Evolutionary conservation across 2,329 filamentous ascomycete species (phyloP), one percentile per base, ranked within the genome.

Genomic region (Alternaria gaisen): DNA sequence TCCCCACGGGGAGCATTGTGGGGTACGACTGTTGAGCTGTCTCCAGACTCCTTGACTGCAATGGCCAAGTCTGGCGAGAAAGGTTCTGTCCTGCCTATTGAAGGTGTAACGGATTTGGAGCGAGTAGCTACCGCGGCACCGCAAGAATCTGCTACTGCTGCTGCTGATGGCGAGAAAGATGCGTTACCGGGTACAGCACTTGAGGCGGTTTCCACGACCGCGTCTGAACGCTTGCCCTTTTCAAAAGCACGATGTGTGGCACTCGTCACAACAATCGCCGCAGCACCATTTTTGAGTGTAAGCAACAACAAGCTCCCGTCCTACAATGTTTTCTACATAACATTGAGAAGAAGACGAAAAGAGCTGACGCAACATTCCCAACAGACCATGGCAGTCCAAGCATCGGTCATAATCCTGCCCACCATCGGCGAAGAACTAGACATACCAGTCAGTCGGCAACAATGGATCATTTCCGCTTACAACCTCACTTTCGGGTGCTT

Each of bases 401-500:
- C 85, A 2, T 83, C 87, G 4, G 85, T 90, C 59, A 89, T 90
- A 61, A 85, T 89, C 51, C 79, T 90, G 16, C 88, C 88, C 0
- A 84, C 83, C n/a, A 88, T 90, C 34, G 86, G 86, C 38, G 69
- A 79, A 26, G 84, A 84, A 11, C 80, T 90, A 5, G 61, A 74
- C 53, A 87, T 90, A 20, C 88, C 88, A 1, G 83, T 85, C 40
- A 82, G 82, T 26, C 82, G 87, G 16, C 82, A 86, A 58, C 88
- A 90, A 78, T 91, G 88, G 88, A 83, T 91, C 62, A 81, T 91
- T 0, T 90, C 88, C 0, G 85, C 88, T 0, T 91, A 91, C 70
- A 83, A 86, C 4, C 82, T 91, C 16, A 82, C 87, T 0, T 91
- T 91, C 67, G 88, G 88, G 47, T 90, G 88, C 74, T 90, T 91